These are phyloP conservation scores for Rhododendron henanense DNA, from an alignment of 148 eudicot species.

Conservation along the genomic window DNA sequence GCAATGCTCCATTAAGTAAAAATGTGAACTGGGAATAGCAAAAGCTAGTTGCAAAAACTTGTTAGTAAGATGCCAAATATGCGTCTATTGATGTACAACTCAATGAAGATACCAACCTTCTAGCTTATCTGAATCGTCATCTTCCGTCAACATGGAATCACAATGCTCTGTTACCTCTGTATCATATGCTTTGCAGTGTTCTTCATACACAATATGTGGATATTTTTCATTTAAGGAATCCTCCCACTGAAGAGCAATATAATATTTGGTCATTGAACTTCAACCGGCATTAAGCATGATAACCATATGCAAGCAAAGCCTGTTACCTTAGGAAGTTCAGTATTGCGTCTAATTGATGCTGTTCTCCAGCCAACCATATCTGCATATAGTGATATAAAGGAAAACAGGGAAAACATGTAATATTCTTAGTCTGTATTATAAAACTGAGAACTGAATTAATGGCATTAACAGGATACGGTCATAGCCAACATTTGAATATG, in stretches of 20 bases:
- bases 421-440: not conserved
- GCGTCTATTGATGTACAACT: not conserved
- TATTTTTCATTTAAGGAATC: conserved; percentile 43
- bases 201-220: conserved; percentile 58
- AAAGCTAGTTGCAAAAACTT: not conserved
- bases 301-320: conserved; percentile 9
- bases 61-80: not conserved
- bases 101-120: conserved; percentile 29
- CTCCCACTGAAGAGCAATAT: conserved; percentile 38
- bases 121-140: conserved; percentile 25
- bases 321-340: conserved; percentile 83
- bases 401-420: conserved; percentile 20
- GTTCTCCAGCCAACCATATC: conserved; percentile 99
- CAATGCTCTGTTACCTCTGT: conserved; percentile 10
- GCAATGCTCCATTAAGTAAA: not conserved
- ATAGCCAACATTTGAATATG: conserved; percentile 88
- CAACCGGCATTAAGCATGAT: conserved; percentile 9
- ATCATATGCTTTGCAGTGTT: conserved; percentile 46
- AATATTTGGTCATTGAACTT: conserved; percentile 18
- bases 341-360: conserved; percentile 77
- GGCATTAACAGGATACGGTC: conserved; percentile 76
- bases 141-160: conserved; percentile 21
- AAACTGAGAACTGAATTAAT: not conserved
- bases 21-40: conserved; percentile 3
- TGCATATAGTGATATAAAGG: conserved; percentile 38